phyloP scores from a whole-genome alignment of 495 filamentous ascomycete species.

The Podospora australis region DNA sequence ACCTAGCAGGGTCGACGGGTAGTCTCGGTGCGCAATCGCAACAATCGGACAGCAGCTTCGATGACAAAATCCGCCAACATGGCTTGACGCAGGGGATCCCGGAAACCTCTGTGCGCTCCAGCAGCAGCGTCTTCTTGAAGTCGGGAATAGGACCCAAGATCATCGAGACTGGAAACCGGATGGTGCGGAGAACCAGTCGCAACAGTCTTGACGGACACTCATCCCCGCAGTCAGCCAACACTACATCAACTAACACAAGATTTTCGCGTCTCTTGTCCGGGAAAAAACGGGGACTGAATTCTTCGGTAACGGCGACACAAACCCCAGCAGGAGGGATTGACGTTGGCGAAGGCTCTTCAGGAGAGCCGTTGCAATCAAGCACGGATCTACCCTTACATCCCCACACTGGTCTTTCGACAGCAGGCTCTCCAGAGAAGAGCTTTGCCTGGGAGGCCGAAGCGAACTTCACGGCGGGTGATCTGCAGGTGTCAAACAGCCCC shows the following conservation, averaged over 20 bases:
- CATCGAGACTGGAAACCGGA: slow-evolving; percentile 26
- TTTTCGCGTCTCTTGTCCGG: slow-evolving; percentile 20
- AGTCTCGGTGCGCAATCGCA: slow-evolving; percentile 9
- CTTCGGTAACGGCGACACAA: neutral
- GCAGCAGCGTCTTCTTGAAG: slow-evolving; percentile 27
- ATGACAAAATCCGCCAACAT: slow-evolving; percentile 25
- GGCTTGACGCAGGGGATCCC: slow-evolving; percentile 8
- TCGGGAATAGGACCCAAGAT: slow-evolving; percentile 24
- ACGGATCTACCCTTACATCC: slow-evolving; percentile 27
- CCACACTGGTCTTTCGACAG: slow-evolving; percentile 23
- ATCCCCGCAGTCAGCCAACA: slow-evolving; percentile 8
- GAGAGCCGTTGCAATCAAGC: slow-evolving; percentile 18
- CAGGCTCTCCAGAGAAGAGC: slow-evolving; percentile 40
- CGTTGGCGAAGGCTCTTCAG: slow-evolving; percentile 35
- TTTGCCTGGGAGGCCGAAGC: slow-evolving; percentile 51
- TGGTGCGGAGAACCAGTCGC: slow-evolving; percentile 32
- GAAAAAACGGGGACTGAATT: slow-evolving; percentile 12
- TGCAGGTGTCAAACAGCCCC: slow-evolving; percentile 57
- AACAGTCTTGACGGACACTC: slow-evolving; percentile 21
- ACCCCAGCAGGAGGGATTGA: slow-evolving; percentile 6
- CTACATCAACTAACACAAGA: slow-evolving; percentile 12
- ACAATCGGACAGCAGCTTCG: slow-evolving; percentile 23
- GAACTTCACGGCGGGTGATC: slow-evolving; percentile 58
- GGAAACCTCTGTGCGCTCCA: slow-evolving; percentile 22
- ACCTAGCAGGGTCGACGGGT: slow-evolving; percentile 8